phyloP scores from a whole-genome alignment of 2,329 filamentous ascomycete species.

The Podosphaera xanthii region DNA sequence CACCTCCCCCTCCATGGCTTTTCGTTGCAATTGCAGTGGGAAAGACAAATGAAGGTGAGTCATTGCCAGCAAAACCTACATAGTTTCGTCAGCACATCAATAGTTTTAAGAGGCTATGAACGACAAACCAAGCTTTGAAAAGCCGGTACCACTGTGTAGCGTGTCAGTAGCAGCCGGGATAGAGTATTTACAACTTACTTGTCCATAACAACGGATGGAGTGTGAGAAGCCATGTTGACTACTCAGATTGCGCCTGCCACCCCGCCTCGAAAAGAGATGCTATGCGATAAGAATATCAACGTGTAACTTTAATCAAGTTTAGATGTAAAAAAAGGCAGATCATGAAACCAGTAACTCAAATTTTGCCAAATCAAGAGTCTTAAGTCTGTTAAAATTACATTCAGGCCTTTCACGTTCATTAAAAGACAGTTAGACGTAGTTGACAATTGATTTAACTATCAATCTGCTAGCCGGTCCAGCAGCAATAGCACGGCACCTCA shows the following conservation, averaged over 20 bases:
- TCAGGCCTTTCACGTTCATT: too few relatives aligned
- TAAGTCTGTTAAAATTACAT: too few relatives aligned
- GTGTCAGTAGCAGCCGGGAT: background rate
- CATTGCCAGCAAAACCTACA: conserved; percentile 90
- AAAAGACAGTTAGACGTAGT: too few relatives aligned
- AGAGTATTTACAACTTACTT: conserved; percentile 44
- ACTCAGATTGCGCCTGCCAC: conserved; percentile 7
- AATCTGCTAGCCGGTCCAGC: too few relatives aligned
- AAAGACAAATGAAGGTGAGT: conserved; percentile 97
- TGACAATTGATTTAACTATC: too few relatives aligned
- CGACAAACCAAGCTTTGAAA: conserved; percentile 81
- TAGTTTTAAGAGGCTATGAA: background rate
- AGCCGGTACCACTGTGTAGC: conserved; percentile 75
- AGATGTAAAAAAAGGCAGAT: too few relatives aligned
- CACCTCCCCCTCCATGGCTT: conserved; percentile 44
- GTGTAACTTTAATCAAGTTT: too few relatives aligned
- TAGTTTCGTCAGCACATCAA: conserved; percentile 5
- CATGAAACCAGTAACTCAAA: too few relatives aligned
- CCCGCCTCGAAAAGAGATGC: conserved; percentile 9
- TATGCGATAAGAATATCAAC: conserved; percentile 10
- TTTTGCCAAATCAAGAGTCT: too few relatives aligned
- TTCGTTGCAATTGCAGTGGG: conserved; percentile 97
- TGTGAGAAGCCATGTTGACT: conserved; percentile 76
- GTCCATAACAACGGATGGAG: conserved; percentile 99
- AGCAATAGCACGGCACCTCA: too few relatives aligned